Evolutionary conservation across 352 stramenopile species (phyloP), one percentile per base, ranked within the genome.

Genomic region (Vaucheria bursata): DNA sequence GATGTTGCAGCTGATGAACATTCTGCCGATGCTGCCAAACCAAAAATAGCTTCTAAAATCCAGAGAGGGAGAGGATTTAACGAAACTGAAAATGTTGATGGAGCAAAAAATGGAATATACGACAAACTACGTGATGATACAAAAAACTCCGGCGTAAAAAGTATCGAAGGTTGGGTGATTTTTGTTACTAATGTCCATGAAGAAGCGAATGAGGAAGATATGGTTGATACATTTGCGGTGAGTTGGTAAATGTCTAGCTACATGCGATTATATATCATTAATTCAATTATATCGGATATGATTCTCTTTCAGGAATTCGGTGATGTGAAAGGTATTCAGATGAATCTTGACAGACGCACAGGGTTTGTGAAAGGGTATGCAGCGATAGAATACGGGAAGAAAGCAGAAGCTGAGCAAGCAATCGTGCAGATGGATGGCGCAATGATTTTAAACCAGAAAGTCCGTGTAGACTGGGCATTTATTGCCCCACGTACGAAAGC

Each of bases 321-420:
- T n/a, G 87, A 89, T 36, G 91, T 98, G 4, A 96, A 96, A 85
- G 96, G 97, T 83, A 84, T 98, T 80, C 91, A 97, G 85, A 85
- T 98, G 84, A 97, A 97, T 79, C 83, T 97, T 35, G 93, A 98
- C 85, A 87, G 94, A 70, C 88, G 91, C 75, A 97, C 93, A 34
- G 94, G 95, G 40, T 97, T 97, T 82, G 91, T 96, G 40, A 97
- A 97, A 74, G 77, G 93, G 32, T 98, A 97, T 84, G 92, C 92
- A 50, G 87, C 97, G 25, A 88, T 98, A 39, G 92, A 97, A 84
- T 97, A 95, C 71, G 90, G 91, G 73, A 86, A 91, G 7, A 94
- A 93, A 74, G 88, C 94, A n/a, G 91, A 92, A 70, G 92, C 92
- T 12, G 90, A 94, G 79, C 85, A 89, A 39, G 91, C 92, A 6